These are phyloP conservation scores for Coemansia sp. DNA, from an alignment of 192 early-diverging fungal species.

Conservation along the genomic window DNA sequence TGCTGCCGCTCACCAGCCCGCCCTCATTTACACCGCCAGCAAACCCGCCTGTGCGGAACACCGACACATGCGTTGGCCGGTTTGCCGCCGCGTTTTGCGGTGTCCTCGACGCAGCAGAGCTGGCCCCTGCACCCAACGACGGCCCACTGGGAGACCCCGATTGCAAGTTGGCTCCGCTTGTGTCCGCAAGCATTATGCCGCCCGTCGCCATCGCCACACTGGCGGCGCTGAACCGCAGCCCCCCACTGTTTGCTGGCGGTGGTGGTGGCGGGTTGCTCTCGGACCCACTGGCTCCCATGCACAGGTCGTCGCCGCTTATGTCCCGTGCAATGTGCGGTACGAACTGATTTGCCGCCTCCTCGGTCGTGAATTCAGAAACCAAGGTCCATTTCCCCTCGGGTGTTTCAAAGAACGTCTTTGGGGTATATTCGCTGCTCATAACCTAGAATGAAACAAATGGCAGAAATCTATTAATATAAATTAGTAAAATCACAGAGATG, in stretches of 20 bases:
- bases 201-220: slow-evolving; percentile 33
- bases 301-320: slow-evolving; percentile 36
- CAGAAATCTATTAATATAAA: neutral
- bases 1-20: neutral
- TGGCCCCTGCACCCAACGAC: neutral
- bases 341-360: slow-evolving; percentile 53
- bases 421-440: slow-evolving; percentile 4
- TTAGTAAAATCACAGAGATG: neutral
- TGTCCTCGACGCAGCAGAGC: neutral
- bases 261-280: slow-evolving; percentile 3
- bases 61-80: slow-evolving; percentile 33
- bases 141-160: neutral
- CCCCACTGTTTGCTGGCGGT: neutral
- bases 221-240: slow-evolving; percentile 21
- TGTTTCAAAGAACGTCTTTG: slow-evolving; percentile 35
- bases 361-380: slow-evolving; percentile 37
- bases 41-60: slow-evolving; percentile 7
- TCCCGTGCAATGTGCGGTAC: slow-evolving; percentile 31
- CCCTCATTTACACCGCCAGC: neutral
- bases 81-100: slow-evolving; percentile 17
- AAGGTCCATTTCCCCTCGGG: slow-evolving; percentile 50
- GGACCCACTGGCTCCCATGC: slow-evolving; percentile 20
- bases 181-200: slow-evolving; percentile 33
- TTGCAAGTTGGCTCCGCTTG: neutral
- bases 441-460: neutral